Evolutionary conservation across 345 rosid species (phyloP), one percentile per base, ranked within the genome.

Genomic region (Lenwebbia sp.): DNA sequence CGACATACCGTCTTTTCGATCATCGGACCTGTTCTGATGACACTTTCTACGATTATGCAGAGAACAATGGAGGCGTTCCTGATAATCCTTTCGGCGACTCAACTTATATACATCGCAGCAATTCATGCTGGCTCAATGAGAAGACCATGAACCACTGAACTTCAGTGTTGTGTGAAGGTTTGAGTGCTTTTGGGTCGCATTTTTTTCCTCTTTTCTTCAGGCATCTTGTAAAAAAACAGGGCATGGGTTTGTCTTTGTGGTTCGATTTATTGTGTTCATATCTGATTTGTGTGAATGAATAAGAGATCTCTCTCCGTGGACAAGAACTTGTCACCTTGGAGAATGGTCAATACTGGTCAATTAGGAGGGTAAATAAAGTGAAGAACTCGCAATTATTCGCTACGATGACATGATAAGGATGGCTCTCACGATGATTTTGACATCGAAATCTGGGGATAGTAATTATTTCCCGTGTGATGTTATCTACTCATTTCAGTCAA

Each of bases 21-120:
- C 47, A 33, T 12, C 49, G 13, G 14, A 70, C 26, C 21, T 19
- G 47, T 2, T 70, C 47, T 21, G 81, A 37, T 41, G 14, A 70
- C 81, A 1, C 81, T 70, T 70, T 37, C 14, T 70, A 37, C 81
- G 26, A 70, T 41, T 0, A 28, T 88, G 91, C 99, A 97, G 99
- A 97, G 94, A 89, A 97, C 99, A 78, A 93, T 97, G 99, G 99
- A 97, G 91, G 99, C 99, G 50, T 96, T 97, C 85, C 33, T 93
- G 58, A 93, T 97, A 83, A 97, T 97, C 83, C 96, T 97, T 51
- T 92, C 99, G 9, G 96, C 85, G 11, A 95, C 98, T 37, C 98
- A 97, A 88, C 96, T 97, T 44, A 82, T 95, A 1, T 97, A 95
- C 88, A 92, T 97, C n/a, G 96, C 90, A 55, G 95, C 95, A 40